Base-by-base conservation (phyloP, 139 green algal species). In the Cymbomonas tetramitiformis region DNA sequence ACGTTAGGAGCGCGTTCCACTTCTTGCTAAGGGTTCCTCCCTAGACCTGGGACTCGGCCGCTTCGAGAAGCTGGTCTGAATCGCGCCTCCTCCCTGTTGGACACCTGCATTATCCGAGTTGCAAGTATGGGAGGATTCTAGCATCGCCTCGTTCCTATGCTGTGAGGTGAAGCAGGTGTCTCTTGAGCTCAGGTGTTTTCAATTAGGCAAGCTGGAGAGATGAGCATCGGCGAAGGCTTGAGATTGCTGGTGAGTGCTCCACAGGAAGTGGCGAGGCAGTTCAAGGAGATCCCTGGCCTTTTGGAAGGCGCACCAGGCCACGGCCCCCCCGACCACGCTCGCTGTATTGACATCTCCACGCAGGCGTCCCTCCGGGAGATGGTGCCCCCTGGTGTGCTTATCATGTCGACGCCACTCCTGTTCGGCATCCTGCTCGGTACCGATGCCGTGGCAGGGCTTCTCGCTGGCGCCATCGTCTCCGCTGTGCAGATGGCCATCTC, bases 401-500 rank as follows among this genome's bases (percentile, higher is more conserved):
- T 71, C 12, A 67, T 86, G 38, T 26, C 66, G 5, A 62, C 54
- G 12, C 77, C 77, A 3, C n/a, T 75, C 38, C 51, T 51, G 6
- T 46, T 81, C 18, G 79, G 79, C 38, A 28, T 79, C 0, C 33
- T 82, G 3, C 67, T 85, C 57, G 84, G 86, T 21, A 46, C 38
- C 28, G 49, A 77, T 54, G 70, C 77, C 38, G 74, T 94, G 59
- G 70, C 50, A 3, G 74, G 74, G 34, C 26, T 79, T 4, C 58
- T 82, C 43, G 61, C 50, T 6, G 74, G 74, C 30, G 48, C 66
- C 19, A 55, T 82, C 38, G 43, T 64, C 9, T 79, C 70, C 9
- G 69, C 64, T 32, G 40, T 76, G 10, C 89, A 96, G 59, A 62
- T 82, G 21, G 74, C 64, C 6, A 61, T 82, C 33, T 70, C 64